Base-by-base conservation (phyloP, 306 rosid species). In the Senna siamea region DNA sequence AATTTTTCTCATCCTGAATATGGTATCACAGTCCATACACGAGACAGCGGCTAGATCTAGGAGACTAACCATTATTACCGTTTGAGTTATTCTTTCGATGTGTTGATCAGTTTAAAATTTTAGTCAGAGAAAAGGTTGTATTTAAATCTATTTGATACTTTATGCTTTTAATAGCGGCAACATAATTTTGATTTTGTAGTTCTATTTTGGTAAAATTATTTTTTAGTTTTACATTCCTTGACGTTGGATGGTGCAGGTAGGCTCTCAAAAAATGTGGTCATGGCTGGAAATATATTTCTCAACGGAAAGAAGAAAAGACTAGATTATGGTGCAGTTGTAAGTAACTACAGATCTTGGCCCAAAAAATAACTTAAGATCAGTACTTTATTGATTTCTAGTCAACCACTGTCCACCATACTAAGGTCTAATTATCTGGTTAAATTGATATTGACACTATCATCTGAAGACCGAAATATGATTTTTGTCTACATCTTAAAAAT, bases 281-380 rank as follows among this genome's bases (percentile, higher is more conserved):
- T 88, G 96, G 86, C 96, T 30, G 96, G 96, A 76, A 88, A 79
- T 81, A 84, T 88, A 68, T 75, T 82, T 69, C 83, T 90, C 69
- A 88, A 90, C 82, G 96, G 96, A 34, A 90, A 85, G 87, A 90
- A 90, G 78, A 84, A 85, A 83, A 66, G 75, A 73, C 70, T 82
- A 5, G 93, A 87, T 52, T 79, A 81, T 78, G 93, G 93, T 75
- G 81, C 62, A 75, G 87, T 90, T 77, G 96, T 90, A 82, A 90
- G 96, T 69, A 51, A 35, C 61, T 53, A 14, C 6, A 15, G 52
- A 40, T 68, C 17, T n/a, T n/a, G n/a, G n/a, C n/a, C n/a, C n/a
- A n/a, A n/a, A n/a, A n/a, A n/a, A n/a, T n/a, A n/a, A n/a, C n/a
- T 37, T 28, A 6, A 9, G 47, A 56, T 60, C 28, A 13, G 7